Evolutionary conservation across 2,329 filamentous ascomycete species (phyloP), one percentile per base, ranked within the genome.

Genomic region (Paecilomyces niveus): DNA sequence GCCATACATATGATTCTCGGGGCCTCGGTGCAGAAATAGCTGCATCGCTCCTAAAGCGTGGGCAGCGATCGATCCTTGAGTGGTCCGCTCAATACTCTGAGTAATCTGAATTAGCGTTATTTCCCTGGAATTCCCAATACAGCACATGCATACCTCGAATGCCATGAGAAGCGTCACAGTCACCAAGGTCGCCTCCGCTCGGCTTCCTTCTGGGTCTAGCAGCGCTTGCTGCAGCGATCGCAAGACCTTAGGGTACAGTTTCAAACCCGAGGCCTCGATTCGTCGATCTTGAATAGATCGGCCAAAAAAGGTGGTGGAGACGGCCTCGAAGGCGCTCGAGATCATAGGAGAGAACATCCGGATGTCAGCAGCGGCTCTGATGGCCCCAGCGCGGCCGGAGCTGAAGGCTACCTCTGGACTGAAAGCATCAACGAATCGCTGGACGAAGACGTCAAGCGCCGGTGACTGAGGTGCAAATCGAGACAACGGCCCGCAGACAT

Each of bases 291-390:
- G 67, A 15, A 73, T 61, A 15, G 68, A 71, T 6, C 72, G 67
- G n/a, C 73, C 73, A 61, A 73, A 74, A 49, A 74, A 75, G 0
- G 71, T 70, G n/a, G 73, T 63, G 2, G 73, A 72, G 1, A 75
- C 73, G 8, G 71, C 69, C 52, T 74, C 68, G 54, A 73, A 74
- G 0, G 73, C 73, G 55, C 73, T 71, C 1, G 63, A 64, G 9
- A 75, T 68, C 11, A 75, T 64, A 2, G 73, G 72, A 0, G 72
- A 74, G 39, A 74, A 75, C 71, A 75, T 74, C 54, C 73, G 71
- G 53, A 75, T 74, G 13, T 64, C 68, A 0, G 73, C 73, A 3
- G 72, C 73, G 11, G 69, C 68, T 33, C 73, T 69, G 18, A 75
- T 55, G 15, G 73, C 72, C 21, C 71, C 72, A 3, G 73, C 72